phyloP scores from a whole-genome alignment of 768 basidiomycete species.

The Lentinula raphanica region DNA sequence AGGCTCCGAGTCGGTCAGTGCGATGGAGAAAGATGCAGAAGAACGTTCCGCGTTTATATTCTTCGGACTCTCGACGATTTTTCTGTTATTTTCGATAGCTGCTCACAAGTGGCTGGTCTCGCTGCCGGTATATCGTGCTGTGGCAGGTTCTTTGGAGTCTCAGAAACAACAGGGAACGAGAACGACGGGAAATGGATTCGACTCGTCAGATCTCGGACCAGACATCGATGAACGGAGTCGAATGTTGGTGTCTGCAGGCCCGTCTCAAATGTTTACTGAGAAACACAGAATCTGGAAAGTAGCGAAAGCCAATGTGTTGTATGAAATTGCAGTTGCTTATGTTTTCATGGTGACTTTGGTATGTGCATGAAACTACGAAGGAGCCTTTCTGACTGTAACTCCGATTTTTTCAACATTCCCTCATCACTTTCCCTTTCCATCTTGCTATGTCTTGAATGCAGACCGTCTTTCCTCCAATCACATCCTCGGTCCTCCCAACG shows the following conservation, averaged over 20 bases:
- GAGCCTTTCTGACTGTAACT: not conserved
- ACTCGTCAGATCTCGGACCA: conserved; percentile 12
- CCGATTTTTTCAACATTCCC: conserved; percentile 6
- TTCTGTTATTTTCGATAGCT: conserved; percentile 48
- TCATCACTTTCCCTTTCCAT: not conserved
- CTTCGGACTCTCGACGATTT: conserved; percentile 65
- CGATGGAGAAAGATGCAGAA: conserved; percentile 42
- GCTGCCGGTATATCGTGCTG: conserved; percentile 53
- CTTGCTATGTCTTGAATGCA: conserved; percentile 21
- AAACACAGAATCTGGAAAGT: conserved; percentile 45
- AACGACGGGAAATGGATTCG: conserved; percentile 14
- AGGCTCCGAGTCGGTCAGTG: conserved; percentile 15
- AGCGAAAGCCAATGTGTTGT: conserved; percentile 59
- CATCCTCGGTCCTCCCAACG: conserved; percentile 66
- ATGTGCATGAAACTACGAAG: conserved; percentile 18
- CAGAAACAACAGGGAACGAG: not conserved
- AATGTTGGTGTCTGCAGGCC: conserved; percentile 30
- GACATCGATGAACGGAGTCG: conserved; percentile 25
- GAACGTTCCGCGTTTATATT: conserved; percentile 69
- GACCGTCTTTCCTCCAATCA: conserved; percentile 87
- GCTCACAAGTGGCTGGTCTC: conserved; percentile 55
- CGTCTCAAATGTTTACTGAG: conserved; percentile 24
- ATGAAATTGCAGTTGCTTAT: conserved; percentile 69
- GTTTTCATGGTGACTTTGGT: conserved; percentile 81
- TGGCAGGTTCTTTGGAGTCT: conserved; percentile 44